Conservation (phyloP, 2,329 filamentous ascomycete species). For the Nemania sp. region DNA sequence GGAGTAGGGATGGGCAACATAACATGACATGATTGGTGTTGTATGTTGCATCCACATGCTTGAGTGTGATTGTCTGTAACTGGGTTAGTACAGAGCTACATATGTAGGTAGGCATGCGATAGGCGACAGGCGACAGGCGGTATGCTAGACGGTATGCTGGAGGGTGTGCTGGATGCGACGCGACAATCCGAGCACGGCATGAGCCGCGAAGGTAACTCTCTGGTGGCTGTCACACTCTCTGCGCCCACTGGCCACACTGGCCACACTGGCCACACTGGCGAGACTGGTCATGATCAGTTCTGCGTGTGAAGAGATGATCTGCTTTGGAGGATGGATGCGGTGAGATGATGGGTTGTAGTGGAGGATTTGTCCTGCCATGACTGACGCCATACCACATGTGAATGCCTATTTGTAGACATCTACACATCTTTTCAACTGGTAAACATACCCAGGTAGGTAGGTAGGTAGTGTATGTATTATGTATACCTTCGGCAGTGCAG, state of each 20-base stretch:
- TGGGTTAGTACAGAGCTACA: too few relatives aligned
- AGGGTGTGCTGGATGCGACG: conserved; percentile 22
- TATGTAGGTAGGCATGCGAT: background rate
- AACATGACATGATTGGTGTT: conserved; percentile 16
- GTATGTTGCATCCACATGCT: conserved; percentile 6
- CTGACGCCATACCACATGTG: background rate
- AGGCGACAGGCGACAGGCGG: background rate
- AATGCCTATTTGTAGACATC: background rate
- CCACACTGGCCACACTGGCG: too few relatives aligned
- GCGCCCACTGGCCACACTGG: too few relatives aligned
- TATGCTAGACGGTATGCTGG: too few relatives aligned
- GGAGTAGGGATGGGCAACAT: background rate
- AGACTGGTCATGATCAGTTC: background rate
- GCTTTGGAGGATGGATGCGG: conserved; percentile 19
- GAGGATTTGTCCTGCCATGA: conserved; percentile 8
- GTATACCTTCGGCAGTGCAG: background rate
- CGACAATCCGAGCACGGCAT: conserved; percentile 14
- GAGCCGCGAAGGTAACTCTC: conserved; percentile 10
- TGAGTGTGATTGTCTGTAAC: conserved; percentile 1
- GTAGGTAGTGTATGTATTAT: background rate
- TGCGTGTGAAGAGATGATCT: conserved; percentile 7
- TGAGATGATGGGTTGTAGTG: conserved; percentile 19
- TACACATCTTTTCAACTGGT: too few relatives aligned
- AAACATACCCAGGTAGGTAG: too few relatives aligned
- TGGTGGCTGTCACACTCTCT: conserved; percentile 9